Evolutionary conservation across 805 yeast genomes (phyloP), one percentile per base, ranked within the genome.

Genomic region (Lachancea sp.): DNA sequence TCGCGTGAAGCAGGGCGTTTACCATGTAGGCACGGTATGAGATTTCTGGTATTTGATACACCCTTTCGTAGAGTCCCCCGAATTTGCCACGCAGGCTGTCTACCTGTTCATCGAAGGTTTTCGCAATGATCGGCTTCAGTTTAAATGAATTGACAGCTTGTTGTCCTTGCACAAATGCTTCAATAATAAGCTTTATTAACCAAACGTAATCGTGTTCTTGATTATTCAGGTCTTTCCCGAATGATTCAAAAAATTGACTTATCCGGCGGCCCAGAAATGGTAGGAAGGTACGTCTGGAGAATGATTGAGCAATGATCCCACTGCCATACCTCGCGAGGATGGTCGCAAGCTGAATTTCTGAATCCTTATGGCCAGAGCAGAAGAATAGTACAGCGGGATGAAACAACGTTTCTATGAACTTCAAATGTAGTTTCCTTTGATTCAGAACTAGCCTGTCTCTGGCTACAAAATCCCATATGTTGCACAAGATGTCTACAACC

Each of bases 211-310:
- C 36, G 11, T 9, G 21, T 0, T 43, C 21, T 1, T 69, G 53
- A 2, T 55, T 50, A 23, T 71, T 72, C 46, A 78, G 74, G 2
- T 46, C 45, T 0, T 45, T 49, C 1, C 56, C 43, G 38, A 61
- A 49, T 0, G 47, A 42, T 1, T 58, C 33, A 50, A 77, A 78
- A 48, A 68, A 79, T 4, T 56, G 49, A 5, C 70, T 64, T 3
- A 87, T 48, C 5, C 65, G 54, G 20, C 57, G 58, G 8, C 83
- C 67, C 8, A 88, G 55, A 1, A 69, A 50, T 0, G 95, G 89
- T 18, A 86, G 60, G 6, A 88, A 61, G 2, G 83, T 70, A 48
- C 94, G 75, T 58, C 95, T 72, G 0, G 84, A 79, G 40, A 55
- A 68, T 0, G 85, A 63, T 34, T 72, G 69, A 1, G 52, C 48